phyloP scores from a whole-genome alignment of 257 asterid species.

The Solanum bukasovii region DNA sequence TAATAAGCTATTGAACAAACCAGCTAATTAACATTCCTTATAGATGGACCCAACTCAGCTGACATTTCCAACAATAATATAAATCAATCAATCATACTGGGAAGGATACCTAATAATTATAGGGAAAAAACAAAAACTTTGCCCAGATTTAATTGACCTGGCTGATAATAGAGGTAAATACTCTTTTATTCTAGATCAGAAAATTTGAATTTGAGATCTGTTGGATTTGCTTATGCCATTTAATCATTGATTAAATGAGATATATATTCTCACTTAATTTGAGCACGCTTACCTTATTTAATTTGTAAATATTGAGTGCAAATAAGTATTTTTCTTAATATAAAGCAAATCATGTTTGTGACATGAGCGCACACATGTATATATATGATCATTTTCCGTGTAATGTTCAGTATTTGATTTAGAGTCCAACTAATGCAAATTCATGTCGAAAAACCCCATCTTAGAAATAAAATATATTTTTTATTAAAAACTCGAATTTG shows the following conservation, averaged over 20 bases:
- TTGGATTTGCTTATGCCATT: background rate
- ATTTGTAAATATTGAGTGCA: background rate
- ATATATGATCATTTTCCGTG: background rate
- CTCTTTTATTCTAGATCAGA: background rate
- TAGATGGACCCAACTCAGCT: background rate
- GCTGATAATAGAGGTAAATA: background rate
- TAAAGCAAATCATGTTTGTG: background rate
- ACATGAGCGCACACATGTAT: background rate
- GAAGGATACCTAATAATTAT: background rate
- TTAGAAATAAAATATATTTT: background rate
- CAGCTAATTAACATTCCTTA: background rate
- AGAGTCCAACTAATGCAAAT: background rate
- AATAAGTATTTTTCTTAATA: background rate
- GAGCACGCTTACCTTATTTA: background rate
- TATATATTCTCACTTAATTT: background rate
- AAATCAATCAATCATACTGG: background rate
- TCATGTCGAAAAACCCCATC: accelerated
- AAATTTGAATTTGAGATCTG: background rate
- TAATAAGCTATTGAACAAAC: background rate
- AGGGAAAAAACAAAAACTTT: background rate
- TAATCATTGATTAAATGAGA: background rate
- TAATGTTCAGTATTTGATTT: background rate
- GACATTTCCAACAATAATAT: background rate
- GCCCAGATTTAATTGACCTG: background rate
- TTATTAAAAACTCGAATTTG: background rate